Evolutionary conservation across 768 basidiomycete genomes (phyloP).

Genomic region (Hemileccinum rubropunctum): DNA sequence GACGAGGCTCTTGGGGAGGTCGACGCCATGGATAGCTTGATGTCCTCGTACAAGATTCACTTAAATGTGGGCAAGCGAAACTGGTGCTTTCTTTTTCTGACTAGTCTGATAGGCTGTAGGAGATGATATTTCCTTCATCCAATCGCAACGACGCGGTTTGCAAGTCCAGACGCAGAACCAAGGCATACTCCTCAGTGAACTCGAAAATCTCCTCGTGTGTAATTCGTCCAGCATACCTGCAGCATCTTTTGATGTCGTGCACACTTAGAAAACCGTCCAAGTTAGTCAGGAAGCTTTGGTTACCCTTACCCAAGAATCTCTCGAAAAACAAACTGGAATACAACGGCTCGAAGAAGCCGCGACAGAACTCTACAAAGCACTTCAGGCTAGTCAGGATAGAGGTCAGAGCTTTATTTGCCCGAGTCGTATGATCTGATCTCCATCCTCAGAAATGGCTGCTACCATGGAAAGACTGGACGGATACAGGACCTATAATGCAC

Average conservation of each 20-base stretch:
- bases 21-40: conserved; percentile 83
- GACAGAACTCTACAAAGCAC: conserved; percentile 89
- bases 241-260: not conserved
- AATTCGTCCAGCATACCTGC: not conserved
- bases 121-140: conserved; percentile 95
- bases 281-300: conserved; percentile 77
- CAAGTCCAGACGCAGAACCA: conserved; percentile 99
- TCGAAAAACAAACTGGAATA: conserved; percentile 77
- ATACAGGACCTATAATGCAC: conserved; percentile 83
- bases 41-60: conserved; percentile 95
- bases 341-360: conserved; percentile 78
- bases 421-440: conserved; percentile 3
- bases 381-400: conserved; percentile 86
- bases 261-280: conserved; percentile 82
- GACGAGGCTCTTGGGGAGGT: conserved; percentile 88
- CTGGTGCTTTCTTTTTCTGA: conserved; percentile 12
- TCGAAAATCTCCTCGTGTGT: conserved; percentile 82
- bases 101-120: conserved; percentile 66
- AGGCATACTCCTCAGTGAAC: conserved; percentile 73
- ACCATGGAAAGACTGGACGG: conserved; percentile 92
- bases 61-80: conserved; percentile 64
- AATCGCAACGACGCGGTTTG: conserved; percentile 92
- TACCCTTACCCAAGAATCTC: conserved; percentile 82
- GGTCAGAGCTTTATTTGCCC: conserved; percentile 41
- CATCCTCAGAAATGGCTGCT: conserved; percentile 82